Evolutionary conservation across 2,329 filamentous ascomycete species (phyloP), one percentile per base, ranked within the genome.

Genomic region (Fusarium tjaetaba): DNA sequence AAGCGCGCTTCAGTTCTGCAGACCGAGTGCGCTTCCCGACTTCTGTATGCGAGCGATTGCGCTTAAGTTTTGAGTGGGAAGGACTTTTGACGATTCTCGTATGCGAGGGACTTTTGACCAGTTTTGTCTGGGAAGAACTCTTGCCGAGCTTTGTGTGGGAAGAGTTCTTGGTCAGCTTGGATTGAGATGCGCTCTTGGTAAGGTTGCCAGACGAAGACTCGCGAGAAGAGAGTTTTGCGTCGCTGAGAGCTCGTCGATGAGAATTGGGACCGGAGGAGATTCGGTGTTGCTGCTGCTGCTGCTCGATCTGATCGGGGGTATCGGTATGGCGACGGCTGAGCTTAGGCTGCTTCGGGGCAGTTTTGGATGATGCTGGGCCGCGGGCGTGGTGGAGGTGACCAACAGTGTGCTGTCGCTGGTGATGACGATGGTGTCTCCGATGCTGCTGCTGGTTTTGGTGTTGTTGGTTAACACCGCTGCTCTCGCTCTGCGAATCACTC

Each of bases 11-110:
- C 56, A 89, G 82, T 75, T 85, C 85, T 46, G 85, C 81, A 20
- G 88, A 91, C 55, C 86, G 86, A 79, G 91, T 91, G 79, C 89
- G 88, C 82, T 89, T 90, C 61, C 69, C 72, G 42, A 74, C 48
- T 51, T 74, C 72, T 20, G 72, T 73, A 65, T 74, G 72, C 20
- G 72, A 74, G 24, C 65, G 69, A 70, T 74, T 74, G 69, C 72
- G 72, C 72, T 74, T 74, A 22, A 91, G 81, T 76, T 81, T 88
- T 22, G 86, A 82, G 60, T 88, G 85, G 7, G 89, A 90, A 14
- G 82, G 76, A 78, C 88, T 90, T 80, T 89, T 89, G 76, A 85
- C 86, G 32, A 88, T 81, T 65, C 84, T 85, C 48, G 82, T 77
- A 8, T 83, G 74, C 7, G 86, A 84, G 32, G 81, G 79, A 61